Evolutionary conservation across 1,139 yeast species (phyloP).

Genomic region (Suhomyces kunorum): DNA sequence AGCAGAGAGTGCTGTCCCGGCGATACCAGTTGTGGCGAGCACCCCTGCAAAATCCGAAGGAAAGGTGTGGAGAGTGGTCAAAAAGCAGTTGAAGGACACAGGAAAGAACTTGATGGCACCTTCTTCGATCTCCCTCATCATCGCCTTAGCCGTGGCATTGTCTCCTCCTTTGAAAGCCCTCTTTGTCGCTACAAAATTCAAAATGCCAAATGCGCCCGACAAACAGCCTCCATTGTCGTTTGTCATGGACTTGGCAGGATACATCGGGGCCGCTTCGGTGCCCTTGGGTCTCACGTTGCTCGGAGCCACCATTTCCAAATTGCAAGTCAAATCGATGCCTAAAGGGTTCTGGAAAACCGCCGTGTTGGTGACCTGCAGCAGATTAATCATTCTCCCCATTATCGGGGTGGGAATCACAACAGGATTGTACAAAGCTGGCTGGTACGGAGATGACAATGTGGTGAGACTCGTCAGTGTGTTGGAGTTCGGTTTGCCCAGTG

Average conservation of each 20-base stretch:
- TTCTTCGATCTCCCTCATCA: conserved; percentile 62
- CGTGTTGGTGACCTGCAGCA: conserved; percentile 33
- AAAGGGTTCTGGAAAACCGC: conserved; percentile 70
- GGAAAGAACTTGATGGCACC: conserved; percentile 66
- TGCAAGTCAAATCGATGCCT: conserved; percentile 60
- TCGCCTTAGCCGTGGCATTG: conserved; percentile 69
- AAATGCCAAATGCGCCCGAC: conserved; percentile 74
- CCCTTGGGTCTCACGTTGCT: conserved; percentile 79
- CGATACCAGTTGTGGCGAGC: conserved; percentile 10
- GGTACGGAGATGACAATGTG: conserved; percentile 53
- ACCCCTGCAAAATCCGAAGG: background rate
- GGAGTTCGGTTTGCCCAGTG: conserved; percentile 80
- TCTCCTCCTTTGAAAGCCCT: conserved; percentile 84
- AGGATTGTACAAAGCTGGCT: conserved; percentile 45
- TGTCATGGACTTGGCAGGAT: conserved; percentile 73
- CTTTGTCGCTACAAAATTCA: conserved; percentile 49
- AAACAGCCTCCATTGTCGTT: conserved; percentile 79
- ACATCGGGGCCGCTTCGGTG: conserved; percentile 84
- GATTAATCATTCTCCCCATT: conserved; percentile 44
- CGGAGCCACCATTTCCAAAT: conserved; percentile 84
- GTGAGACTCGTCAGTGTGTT: conserved; percentile 68
- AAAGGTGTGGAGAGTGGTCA: background rate
- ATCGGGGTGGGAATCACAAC: conserved; percentile 50
- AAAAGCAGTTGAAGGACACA: conserved; percentile 1
- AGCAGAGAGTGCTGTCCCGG: conserved; percentile 15